Evolutionary conservation across 164 flowering plant genomes (phyloP).

Genomic region (Vitis riparia): DNA sequence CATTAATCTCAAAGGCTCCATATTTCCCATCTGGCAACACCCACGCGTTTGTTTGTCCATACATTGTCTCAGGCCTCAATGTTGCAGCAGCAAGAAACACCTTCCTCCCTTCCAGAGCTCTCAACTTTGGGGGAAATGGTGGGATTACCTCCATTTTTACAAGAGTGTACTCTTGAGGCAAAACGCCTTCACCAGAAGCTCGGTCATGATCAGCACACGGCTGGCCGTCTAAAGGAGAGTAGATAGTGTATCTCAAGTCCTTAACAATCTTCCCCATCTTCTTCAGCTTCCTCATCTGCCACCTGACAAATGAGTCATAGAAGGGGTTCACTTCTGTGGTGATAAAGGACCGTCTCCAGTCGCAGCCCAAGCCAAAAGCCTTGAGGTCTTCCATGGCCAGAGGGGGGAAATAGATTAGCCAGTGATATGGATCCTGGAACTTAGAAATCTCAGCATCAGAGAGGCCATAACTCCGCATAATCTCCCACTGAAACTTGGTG

Average conservation of each 20-base stretch:
- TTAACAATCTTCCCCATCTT: slow-evolving; percentile 79
- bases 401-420: slow-evolving; percentile 80
- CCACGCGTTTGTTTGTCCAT: slow-evolving; percentile 93
- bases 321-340: slow-evolving; percentile 81
- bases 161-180: slow-evolving; percentile 84
- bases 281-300: slow-evolving; percentile 91
- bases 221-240: slow-evolving; percentile 85
- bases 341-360: slow-evolving; percentile 88
- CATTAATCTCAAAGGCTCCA: slow-evolving; percentile 87
- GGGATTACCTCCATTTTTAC: slow-evolving; percentile 86
- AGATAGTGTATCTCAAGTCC: slow-evolving; percentile 70
- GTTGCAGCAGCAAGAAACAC: slow-evolving; percentile 90
- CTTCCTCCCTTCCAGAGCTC: slow-evolving; percentile 63
- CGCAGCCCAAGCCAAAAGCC: slow-evolving; percentile 86
- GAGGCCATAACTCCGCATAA: slow-evolving; percentile 78
- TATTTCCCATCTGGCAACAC: slow-evolving; percentile 86
- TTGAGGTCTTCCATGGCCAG: slow-evolving; percentile 79
- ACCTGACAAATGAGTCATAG: slow-evolving; percentile 76
- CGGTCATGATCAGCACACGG: slow-evolving; percentile 98
- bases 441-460: slow-evolving; percentile 69
- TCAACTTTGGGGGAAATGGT: slow-evolving; percentile 69
- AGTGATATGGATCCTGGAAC: slow-evolving; percentile 69
- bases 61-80: slow-evolving; percentile 92
- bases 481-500: slow-evolving; percentile 64
- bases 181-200: slow-evolving; percentile 90